These are phyloP conservation scores for Collybia sordida DNA, from an alignment of 768 basidiomycete genomes.

Conservation along the genomic window DNA sequence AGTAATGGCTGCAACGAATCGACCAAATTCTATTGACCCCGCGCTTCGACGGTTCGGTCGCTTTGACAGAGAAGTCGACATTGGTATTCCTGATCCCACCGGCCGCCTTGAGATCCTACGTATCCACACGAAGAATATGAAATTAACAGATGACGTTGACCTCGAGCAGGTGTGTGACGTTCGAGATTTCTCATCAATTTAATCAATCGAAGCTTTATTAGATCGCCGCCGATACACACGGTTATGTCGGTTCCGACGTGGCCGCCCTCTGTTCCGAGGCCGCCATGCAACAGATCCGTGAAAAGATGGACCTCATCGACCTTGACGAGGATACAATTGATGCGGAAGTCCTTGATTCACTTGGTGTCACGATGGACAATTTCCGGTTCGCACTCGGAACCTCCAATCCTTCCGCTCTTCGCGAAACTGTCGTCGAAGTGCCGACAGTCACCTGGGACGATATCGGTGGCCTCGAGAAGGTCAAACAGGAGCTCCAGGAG, in stretches of 20 bases:
- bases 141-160: slow-evolving; percentile 93
- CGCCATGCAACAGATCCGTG: slow-evolving; percentile 99
- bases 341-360: slow-evolving; percentile 97
- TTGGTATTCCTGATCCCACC: slow-evolving; percentile 98
- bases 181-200: too few relatives aligned
- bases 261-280: slow-evolving; percentile 98
- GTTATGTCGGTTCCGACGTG: slow-evolving; percentile 98
- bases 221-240: slow-evolving; percentile 99
- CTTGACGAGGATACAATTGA: slow-evolving; percentile 98
- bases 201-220: slow-evolving; percentile 24
- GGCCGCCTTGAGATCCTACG: slow-evolving; percentile 98
- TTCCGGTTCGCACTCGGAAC: slow-evolving; percentile 98
- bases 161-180: slow-evolving; percentile 73
- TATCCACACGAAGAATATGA: slow-evolving; percentile 99
- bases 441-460: slow-evolving; percentile 99
- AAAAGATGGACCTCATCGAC: slow-evolving; percentile 99
- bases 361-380: slow-evolving; percentile 99
- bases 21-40: slow-evolving; percentile 99
- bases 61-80: slow-evolving; percentile 99
- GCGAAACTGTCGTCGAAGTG: slow-evolving; percentile 99
- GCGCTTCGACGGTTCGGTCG: slow-evolving; percentile 98
- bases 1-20: slow-evolving; percentile 99
- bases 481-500: slow-evolving; percentile 98
- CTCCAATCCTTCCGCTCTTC: slow-evolving; percentile 96
- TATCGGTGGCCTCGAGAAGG: slow-evolving; percentile 98